These are phyloP conservation scores for Pichia sp. DNA, from an alignment of 1,139 yeast genomes.

Conservation along the genomic window DNA sequence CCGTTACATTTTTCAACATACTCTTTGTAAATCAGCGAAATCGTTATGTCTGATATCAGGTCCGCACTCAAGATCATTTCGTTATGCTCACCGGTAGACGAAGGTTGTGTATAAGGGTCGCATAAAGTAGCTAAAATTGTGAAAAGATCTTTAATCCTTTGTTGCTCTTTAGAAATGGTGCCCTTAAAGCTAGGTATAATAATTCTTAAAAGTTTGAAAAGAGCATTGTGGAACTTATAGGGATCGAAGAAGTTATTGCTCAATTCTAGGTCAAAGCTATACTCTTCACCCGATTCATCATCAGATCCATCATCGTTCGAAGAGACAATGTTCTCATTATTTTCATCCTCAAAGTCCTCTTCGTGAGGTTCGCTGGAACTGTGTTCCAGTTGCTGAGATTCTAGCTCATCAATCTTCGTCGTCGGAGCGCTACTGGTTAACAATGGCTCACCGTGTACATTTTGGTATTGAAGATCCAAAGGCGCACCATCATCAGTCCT, in stretches of 20 bases:
- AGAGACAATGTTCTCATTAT: slow-evolving; percentile 1
- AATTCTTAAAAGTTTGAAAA: slow-evolving; percentile 24
- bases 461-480: background rate
- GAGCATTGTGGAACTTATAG: slow-evolving; percentile 24
- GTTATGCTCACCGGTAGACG: slow-evolving; percentile 47
- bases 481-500: background rate
- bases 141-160: slow-evolving; percentile 25
- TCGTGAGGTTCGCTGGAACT: background rate
- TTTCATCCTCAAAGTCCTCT: background rate
- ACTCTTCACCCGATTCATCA: slow-evolving; percentile 21
- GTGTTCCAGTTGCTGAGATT: background rate
- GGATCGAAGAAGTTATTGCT: slow-evolving; percentile 26
- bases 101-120: slow-evolving; percentile 68
- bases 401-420: background rate
- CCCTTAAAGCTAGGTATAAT: slow-evolving; percentile 14
- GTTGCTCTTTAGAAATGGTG: slow-evolving; percentile 2
- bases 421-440: background rate
- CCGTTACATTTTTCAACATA: slow-evolving; percentile 14
- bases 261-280: slow-evolving; percentile 28
- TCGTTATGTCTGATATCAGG: slow-evolving; percentile 46
- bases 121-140: slow-evolving; percentile 42
- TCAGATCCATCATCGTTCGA: background rate
- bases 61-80: slow-evolving; percentile 48
- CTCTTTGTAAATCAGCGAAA: slow-evolving; percentile 39
- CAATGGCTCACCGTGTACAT: background rate